Percentiles rank a stretch among this genome's conserved stretches.
Evolutionary conservation across 2,329 filamentous ascomycete genomes (phyloP).

Genomic region (Aspergillus eucalypticola): DNA sequence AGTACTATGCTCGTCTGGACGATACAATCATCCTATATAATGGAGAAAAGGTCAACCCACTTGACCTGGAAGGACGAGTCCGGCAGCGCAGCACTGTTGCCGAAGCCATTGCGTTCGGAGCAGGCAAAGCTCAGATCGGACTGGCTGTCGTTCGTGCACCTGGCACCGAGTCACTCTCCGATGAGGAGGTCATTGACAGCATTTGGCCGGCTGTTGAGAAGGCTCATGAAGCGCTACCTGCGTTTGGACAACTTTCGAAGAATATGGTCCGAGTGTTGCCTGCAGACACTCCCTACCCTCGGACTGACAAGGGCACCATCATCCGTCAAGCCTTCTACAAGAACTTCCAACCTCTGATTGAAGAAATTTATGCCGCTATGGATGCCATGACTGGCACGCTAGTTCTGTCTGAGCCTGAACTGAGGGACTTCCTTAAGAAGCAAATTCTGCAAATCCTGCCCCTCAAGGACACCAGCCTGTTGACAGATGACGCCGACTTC

Average conservation of each 20-base stretch:
- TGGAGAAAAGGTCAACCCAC: constrained; percentile 53
- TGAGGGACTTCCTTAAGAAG: constrained; percentile 38
- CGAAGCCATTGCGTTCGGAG: constrained; percentile 61
- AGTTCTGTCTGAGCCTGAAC: constrained; percentile 26
- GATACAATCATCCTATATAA: constrained; percentile 52
- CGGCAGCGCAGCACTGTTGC: constrained; percentile 54
- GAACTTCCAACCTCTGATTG: constrained; percentile 50
- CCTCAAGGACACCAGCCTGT: constrained; percentile 16
- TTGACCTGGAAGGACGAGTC: constrained; percentile 56
- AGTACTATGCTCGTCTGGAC: constrained; percentile 50
- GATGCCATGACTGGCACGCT: constrained; percentile 26
- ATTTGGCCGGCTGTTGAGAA: constrained; percentile 54
- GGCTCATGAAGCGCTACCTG: constrained; percentile 53
- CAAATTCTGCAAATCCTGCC: constrained; percentile 31
- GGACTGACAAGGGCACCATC: constrained; percentile 59
- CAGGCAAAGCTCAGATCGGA: constrained; percentile 55
- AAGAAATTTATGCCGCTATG: constrained; percentile 43
- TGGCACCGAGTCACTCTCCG: constrained; percentile 42
- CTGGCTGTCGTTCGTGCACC: constrained; percentile 56
- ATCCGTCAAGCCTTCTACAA: constrained; percentile 54
- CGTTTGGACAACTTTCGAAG: constrained; percentile 55
- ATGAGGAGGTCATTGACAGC: constrained; percentile 49
- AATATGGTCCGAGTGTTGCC: constrained; percentile 56
- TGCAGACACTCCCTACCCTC: constrained; percentile 48
- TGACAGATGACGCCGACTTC: constrained; percentile 54